Conservation (phyloP, 805 yeast species). For the Cyberlindnera japonica region DNA sequence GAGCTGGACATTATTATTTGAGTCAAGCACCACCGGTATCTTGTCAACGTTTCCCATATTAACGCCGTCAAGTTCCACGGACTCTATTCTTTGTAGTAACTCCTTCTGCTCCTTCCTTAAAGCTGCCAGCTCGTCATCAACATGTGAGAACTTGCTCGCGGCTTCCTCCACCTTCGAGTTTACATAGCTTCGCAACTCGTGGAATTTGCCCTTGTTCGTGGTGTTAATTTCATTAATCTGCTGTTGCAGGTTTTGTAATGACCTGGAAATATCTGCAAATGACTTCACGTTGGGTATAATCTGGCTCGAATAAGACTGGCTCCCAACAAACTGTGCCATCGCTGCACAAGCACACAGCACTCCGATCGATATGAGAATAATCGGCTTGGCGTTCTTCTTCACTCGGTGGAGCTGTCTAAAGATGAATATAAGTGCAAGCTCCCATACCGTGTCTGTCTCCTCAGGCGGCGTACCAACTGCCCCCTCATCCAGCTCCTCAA, state of each 20-base stretch:
- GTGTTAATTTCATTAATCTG: slow-evolving; percentile 24
- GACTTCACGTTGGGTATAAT: slow-evolving; percentile 16
- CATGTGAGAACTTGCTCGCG: slow-evolving; percentile 6
- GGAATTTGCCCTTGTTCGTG: slow-evolving; percentile 18
- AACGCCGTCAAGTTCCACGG: slow-evolving; percentile 11
- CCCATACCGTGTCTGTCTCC: not conserved
- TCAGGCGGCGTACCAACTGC: not conserved
- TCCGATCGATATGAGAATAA: not conserved
- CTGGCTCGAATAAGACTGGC: slow-evolving; percentile 5
- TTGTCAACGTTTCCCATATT: slow-evolving; percentile 3
- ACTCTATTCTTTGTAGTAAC: slow-evolving; percentile 11
- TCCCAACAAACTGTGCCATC: no score
- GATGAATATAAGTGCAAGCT: not conserved
- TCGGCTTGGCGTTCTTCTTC: not conserved
- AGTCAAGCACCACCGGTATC: slow-evolving; percentile 21
- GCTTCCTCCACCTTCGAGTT: slow-evolving; percentile 21
- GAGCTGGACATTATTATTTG: slow-evolving; percentile 16
- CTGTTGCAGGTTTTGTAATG: slow-evolving; percentile 22
- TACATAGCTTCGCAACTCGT: slow-evolving; percentile 20
- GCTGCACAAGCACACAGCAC: not conserved
- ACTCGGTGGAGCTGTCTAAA: not conserved
- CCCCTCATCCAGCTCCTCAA: not conserved
- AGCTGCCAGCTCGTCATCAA: slow-evolving; percentile 10
- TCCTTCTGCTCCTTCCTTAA: slow-evolving; percentile 10
- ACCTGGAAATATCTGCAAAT: slow-evolving; percentile 21